phyloP scores from a whole-genome alignment of 768 basidiomycete species.

The Hypholoma fasciculare region DNA sequence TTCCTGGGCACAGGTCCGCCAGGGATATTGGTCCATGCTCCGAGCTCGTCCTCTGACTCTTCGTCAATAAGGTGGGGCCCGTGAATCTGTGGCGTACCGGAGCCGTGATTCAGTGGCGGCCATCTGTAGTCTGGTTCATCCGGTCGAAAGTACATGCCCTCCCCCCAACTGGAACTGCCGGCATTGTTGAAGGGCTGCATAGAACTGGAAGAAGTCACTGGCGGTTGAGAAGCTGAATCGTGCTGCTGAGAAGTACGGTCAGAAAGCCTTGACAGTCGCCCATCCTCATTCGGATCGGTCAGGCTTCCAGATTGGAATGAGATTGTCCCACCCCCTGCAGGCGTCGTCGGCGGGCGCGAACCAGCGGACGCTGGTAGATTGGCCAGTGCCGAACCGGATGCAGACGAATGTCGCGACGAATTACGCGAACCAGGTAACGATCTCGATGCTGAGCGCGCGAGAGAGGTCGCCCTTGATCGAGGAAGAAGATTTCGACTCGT shows the following conservation, averaged over 20 bases:
- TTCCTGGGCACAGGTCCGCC: too few species aligned
- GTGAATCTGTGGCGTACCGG: too few species aligned
- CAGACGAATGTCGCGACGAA: conserved; percentile 8
- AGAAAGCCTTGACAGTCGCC: background rate
- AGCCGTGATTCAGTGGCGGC: too few species aligned
- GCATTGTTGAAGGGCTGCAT: too few species aligned
- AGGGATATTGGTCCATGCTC: too few species aligned
- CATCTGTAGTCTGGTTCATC: too few species aligned
- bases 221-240: background rate
- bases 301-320: background rate
- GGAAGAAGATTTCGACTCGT: conserved; percentile 21
- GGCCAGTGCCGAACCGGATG: background rate
- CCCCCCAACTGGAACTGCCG: too few species aligned
- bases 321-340: conserved; percentile 3
- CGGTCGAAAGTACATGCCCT: too few species aligned
- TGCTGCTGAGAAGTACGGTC: background rate
- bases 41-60: too few species aligned
- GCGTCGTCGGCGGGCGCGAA: background rate
- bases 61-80: too few species aligned
- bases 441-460: conserved; percentile 12
- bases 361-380: background rate
- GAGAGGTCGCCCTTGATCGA: conserved; percentile 19
- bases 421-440: conserved; percentile 11
- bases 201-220: too few species aligned
- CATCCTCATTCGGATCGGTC: background rate